These are phyloP conservation scores for Kodamaea plutei DNA, from an alignment of 1,139 yeast species.

Conservation along the genomic window DNA sequence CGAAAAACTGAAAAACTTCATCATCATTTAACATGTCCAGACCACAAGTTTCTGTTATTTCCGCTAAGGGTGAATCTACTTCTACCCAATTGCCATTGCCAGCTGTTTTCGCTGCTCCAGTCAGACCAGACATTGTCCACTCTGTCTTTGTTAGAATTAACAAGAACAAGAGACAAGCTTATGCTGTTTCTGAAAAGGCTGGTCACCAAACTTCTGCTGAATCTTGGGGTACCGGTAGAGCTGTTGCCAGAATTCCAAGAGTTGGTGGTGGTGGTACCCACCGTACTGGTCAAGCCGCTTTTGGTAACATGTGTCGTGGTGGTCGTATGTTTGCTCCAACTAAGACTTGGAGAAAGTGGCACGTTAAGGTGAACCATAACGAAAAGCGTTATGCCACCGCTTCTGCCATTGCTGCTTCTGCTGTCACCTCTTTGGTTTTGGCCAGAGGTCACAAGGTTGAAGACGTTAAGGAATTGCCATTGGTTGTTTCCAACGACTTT, in stretches of 20 bases:
- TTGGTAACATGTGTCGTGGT: slow-evolving; percentile 99
- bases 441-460: slow-evolving; percentile 99
- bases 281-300: slow-evolving; percentile 99
- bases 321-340: slow-evolving; percentile 99
- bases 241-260: slow-evolving; percentile 99
- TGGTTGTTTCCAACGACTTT: slow-evolving; percentile 90
- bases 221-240: slow-evolving; percentile 99
- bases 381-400: slow-evolving; percentile 99
- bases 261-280: slow-evolving; percentile 99
- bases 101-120: slow-evolving; percentile 99
- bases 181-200: slow-evolving; percentile 98
- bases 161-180: slow-evolving; percentile 99
- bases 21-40: slow-evolving; percentile 44
- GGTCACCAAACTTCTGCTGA: slow-evolving; percentile 99
- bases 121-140: slow-evolving; percentile 99
- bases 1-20: no score
- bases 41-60: slow-evolving; percentile 96
- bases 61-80: slow-evolving; percentile 85
- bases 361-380: slow-evolving; percentile 99
- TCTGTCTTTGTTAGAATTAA: slow-evolving; percentile 96
- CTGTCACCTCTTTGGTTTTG: slow-evolving; percentile 95
- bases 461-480: slow-evolving; percentile 97
- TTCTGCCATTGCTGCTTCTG: slow-evolving; percentile 99
- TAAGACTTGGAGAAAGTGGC: slow-evolving; percentile 99
- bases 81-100: slow-evolving; percentile 87